Evolutionary conservation across 192 early-diverging fungal species (phyloP), one percentile per base, ranked within the genome.

Genomic region (Rhizophagus sp.): DNA sequence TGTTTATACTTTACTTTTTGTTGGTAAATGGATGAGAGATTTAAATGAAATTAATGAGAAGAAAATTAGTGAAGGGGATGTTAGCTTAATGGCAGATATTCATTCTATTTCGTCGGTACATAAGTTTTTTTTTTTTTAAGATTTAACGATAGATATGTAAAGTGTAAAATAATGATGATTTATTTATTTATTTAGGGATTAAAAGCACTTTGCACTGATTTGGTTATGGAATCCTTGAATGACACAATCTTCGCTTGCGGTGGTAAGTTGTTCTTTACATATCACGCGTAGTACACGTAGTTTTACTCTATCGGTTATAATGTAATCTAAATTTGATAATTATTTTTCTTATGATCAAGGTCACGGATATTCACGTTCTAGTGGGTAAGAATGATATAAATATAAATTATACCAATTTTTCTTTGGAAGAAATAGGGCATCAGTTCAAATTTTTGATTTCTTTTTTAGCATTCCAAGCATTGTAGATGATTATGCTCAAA

Each of bases 1-100:
- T 82, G 88, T 91, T 8, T 96, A 92, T 85, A 93, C 95, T 3
- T 91, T 95, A 89, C 87, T 91, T 81, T 95, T 96, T 84, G 91
- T 93, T 13, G 93, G 91, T 39, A 89, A 88, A 70, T 93, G 93
- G 76, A 92, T 95, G 84, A 84, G 49, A 13, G 87, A 88, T 76
- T 86, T 92, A 82, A 94, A 95, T 80, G 79, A 85, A 30, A 75
- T 87, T 27, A 89, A 94, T 85, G 90, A 95, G 90, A 82, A 85
- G 78, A 87, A 87, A 13, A 84, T 92, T 17, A 71, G 83, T 19
- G 84, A 88, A 5, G 81, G 81, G 1, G 89, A 91, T 64, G 73
- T 81, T 33, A 80, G 77, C 9, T 39, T 82, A n/a, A 82, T 85
- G 84, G 81, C 81, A 80, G 94, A 95, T 80, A 89, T 94, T 30